These are phyloP conservation scores for Byssothecium circinans DNA, from an alignment of 2,329 filamentous ascomycete species.

Conservation along the genomic window DNA sequence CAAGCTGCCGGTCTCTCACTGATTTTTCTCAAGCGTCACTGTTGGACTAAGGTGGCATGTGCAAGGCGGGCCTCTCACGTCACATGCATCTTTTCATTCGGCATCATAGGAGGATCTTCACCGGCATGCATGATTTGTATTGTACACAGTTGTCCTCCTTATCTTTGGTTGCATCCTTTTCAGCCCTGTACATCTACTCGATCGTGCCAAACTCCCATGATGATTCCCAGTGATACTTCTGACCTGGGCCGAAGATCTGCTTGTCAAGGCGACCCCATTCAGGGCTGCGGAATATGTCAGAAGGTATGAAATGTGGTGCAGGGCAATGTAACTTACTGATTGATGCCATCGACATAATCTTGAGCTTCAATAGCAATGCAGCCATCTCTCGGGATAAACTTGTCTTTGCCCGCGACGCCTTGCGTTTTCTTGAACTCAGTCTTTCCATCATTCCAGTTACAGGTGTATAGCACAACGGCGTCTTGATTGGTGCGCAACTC, in stretches of 20 bases:
- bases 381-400: conserved; percentile 36
- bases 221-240: conserved; percentile 38
- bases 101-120: no score
- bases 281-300: conserved; percentile 30
- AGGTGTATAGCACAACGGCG: conserved; percentile 37
- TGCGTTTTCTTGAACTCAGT: conserved; percentile 39
- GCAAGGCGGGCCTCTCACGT: no score
- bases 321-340: conserved; percentile 34
- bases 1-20: no score
- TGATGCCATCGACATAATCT: conserved; percentile 40
- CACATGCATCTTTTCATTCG: no score
- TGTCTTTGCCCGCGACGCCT: conserved; percentile 29
- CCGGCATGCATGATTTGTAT: no score
- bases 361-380: conserved; percentile 40
- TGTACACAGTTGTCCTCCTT: not conserved
- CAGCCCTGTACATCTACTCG: conserved; percentile 2
- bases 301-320: not conserved
- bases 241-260: conserved; percentile 35
- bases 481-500: conserved; percentile 37
- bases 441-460: conserved; percentile 42
- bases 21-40: no score
- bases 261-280: conserved; percentile 37
- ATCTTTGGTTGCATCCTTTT: not conserved
- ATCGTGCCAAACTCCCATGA: conserved; percentile 37
- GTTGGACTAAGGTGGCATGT: no score